Percentiles rank a stretch among this genome's conserved stretches.
phyloP scores from a whole-genome alignment of 2,329 filamentous ascomycete species.

The Epichloe gansuensis region DNA sequence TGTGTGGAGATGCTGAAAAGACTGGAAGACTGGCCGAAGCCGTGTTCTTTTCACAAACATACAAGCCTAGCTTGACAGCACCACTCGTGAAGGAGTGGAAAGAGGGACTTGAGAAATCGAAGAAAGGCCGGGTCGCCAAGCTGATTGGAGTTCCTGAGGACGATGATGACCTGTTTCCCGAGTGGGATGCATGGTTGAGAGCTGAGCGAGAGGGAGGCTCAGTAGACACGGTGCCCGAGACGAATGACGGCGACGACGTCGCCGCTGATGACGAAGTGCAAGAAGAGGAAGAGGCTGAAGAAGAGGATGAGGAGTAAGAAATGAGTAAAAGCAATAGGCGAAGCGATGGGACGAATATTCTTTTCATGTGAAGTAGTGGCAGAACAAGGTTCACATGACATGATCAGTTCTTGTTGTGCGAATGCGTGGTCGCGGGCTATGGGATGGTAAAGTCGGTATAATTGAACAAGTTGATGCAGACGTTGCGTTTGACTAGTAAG shows the following conservation, averaged over 20 bases:
- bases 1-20: constrained; percentile 70
- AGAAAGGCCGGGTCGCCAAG: constrained; percentile 76
- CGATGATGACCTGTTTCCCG: constrained; percentile 82
- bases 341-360: constrained; percentile 2
- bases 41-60: constrained; percentile 86
- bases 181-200: constrained; percentile 85
- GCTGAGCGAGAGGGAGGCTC: constrained; percentile 61
- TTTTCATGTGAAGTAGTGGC: neutral
- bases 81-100: constrained; percentile 71
- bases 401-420: neutral
- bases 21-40: constrained; percentile 77
- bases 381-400: neutral
- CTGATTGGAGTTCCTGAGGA: constrained; percentile 71
- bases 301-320: constrained; percentile 13
- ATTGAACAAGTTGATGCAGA: constrained; percentile 1
- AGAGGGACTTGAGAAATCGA: constrained; percentile 64
- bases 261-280: constrained; percentile 7
- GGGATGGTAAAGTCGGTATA: neutral
- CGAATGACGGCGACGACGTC: constrained; percentile 5
- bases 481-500: neutral
- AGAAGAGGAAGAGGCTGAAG: constrained; percentile 12
- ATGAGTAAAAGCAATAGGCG: constrained; percentile 9
- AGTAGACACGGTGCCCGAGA: constrained; percentile 5
- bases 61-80: constrained; percentile 68
- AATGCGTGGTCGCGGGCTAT: neutral